Conservation (phyloP, 371 early-diverging fungal genomes). For the Mucor mucedo region DNA sequence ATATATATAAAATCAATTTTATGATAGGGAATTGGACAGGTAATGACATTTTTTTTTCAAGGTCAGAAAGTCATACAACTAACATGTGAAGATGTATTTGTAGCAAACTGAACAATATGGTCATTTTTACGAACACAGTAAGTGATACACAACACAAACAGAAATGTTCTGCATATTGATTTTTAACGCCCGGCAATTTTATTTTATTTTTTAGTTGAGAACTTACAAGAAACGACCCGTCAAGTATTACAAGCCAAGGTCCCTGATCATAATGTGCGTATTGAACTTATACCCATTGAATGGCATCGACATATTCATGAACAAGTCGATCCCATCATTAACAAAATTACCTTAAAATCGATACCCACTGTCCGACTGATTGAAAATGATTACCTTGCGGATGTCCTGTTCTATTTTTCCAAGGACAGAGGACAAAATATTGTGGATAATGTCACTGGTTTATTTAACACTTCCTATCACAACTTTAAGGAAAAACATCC, state of each 20-base stretch:
- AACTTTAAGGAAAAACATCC: conserved; percentile 61
- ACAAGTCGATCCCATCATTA: conserved; percentile 49
- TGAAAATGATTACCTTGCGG: conserved; percentile 73
- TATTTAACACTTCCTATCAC: conserved; percentile 61
- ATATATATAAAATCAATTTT: no score
- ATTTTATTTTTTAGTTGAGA: conserved; percentile 35
- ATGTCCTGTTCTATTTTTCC: conserved; percentile 66
- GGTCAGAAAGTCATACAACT: not conserved
- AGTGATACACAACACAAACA: not conserved
- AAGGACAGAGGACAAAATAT: conserved; percentile 64
- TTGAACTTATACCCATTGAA: conserved; percentile 62
- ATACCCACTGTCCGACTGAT: conserved; percentile 66
- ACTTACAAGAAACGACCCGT: conserved; percentile 58
- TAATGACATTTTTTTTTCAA: conserved; percentile 20
- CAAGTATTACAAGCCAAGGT: conserved; percentile 61
- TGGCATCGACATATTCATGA: conserved; percentile 62
- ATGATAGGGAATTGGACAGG: conserved; percentile 68
- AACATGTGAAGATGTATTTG: conserved; percentile 18
- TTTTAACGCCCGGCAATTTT: not conserved
- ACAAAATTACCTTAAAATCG: conserved; percentile 67
- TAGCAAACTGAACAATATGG: conserved; percentile 65
- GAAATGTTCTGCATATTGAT: conserved; percentile 5
- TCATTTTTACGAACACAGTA: conserved; percentile 60
- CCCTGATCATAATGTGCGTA: conserved; percentile 48
- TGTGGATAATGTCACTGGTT: conserved; percentile 57